phyloP scores from a whole-genome alignment of 208 protist species.

The Leishmania braziliensis region DNA sequence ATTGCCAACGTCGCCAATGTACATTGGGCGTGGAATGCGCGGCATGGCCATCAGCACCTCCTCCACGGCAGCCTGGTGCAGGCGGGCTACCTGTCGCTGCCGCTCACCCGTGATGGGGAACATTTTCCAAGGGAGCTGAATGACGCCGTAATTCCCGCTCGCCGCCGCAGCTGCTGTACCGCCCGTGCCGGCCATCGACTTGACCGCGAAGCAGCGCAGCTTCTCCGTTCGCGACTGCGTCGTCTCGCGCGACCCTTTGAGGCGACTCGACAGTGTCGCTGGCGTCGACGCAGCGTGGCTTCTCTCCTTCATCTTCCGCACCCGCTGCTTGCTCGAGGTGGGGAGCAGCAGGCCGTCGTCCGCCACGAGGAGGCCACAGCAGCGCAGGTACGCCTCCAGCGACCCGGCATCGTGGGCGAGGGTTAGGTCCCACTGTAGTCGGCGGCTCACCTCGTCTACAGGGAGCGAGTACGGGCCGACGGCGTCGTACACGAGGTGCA shows the following conservation, averaged over 20 bases:
- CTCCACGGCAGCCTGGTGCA: constrained; percentile 64
- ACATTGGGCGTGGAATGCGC: constrained; percentile 70
- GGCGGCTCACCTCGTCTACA: constrained; percentile 59
- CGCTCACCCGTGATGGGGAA: constrained; percentile 65
- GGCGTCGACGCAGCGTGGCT: not conserved
- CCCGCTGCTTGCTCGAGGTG: constrained; percentile 22
- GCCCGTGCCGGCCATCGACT: constrained; percentile 16
- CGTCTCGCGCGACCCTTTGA: constrained; percentile 19
- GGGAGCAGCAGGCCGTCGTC: constrained; percentile 26
- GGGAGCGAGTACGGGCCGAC: constrained; percentile 71
- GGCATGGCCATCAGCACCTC: constrained; percentile 91
- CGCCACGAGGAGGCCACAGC: constrained; percentile 57
- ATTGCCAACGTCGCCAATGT: constrained; percentile 86
- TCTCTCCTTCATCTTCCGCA: not conserved
- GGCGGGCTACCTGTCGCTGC: constrained; percentile 40
- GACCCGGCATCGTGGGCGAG: constrained; percentile 60
- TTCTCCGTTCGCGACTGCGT: constrained; percentile 23
- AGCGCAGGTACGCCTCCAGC: constrained; percentile 55
- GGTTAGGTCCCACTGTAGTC: constrained; percentile 70
- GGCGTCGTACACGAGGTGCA: constrained; percentile 82
- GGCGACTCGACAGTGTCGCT: constrained; percentile 36
- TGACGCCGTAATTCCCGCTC: constrained; percentile 16
- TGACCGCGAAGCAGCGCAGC: constrained; percentile 55
- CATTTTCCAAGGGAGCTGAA: constrained; percentile 48
- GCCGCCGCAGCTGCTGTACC: not conserved